phyloP scores from a whole-genome alignment of 768 basidiomycete genomes.

The Phaffia tasmanica region DNA sequence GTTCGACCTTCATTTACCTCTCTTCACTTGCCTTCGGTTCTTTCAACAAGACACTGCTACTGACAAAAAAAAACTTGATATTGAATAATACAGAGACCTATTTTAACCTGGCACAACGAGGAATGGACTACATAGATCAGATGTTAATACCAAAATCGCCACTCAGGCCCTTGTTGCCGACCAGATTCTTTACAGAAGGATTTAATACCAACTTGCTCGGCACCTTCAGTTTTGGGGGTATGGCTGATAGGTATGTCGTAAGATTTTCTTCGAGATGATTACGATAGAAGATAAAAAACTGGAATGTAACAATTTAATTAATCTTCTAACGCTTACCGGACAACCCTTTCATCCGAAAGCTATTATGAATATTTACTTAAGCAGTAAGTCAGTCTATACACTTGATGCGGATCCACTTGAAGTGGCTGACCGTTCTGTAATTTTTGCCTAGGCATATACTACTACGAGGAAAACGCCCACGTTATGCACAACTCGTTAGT shows the following conservation, averaged over 20 bases:
- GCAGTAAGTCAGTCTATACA: not conserved
- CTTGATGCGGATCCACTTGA: not conserved
- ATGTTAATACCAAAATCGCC: conserved; percentile 31
- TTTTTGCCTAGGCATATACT: conserved; percentile 12
- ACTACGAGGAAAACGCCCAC: conserved; percentile 1
- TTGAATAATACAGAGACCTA: conserved; percentile 31
- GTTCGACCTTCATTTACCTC: not conserved
- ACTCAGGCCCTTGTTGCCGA: conserved; percentile 33
- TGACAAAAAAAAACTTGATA: too few relatives aligned
- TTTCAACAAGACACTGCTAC: not conserved
- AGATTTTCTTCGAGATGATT: too few relatives aligned
- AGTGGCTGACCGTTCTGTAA: not conserved
- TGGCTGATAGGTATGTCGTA: conserved; percentile 28
- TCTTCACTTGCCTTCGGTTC: not conserved
- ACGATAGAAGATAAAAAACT: too few relatives aligned
- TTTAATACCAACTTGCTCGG: conserved; percentile 28
- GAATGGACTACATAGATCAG: conserved; percentile 37
- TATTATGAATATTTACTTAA: conserved; percentile 12
- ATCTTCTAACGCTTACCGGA: too few relatives aligned
- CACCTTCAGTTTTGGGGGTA: conserved; percentile 37
- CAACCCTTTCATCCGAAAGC: not conserved
- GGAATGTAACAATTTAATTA: too few relatives aligned
- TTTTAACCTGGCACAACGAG: conserved; percentile 38
- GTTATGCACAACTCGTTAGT: conserved; percentile 11
- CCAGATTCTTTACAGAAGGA: conserved; percentile 30